Base-by-base conservation (phyloP, 192 early-diverging fungal genomes). In the Umbelopsis sp. region DNA sequence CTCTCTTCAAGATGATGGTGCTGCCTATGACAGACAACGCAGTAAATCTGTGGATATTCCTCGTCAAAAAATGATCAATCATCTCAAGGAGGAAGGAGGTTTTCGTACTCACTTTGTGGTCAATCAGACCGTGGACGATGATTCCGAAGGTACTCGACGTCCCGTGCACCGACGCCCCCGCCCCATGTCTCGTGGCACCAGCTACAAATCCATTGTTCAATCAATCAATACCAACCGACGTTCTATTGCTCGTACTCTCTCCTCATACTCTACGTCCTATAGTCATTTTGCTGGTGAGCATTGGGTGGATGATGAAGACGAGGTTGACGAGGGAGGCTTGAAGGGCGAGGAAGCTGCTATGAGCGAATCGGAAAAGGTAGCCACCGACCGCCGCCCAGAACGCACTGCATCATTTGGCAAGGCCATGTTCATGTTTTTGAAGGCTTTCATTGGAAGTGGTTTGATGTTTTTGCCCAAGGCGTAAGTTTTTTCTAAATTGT, bases 81-180 rank as follows among this genome's bases (percentile, higher is more conserved):
- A 89, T 13, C 82, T 94, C 50, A 81, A 80, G 35, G 85, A 90
- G 45, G 95, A 95, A 1, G 96, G 96, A 66, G 91, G 91, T 22
- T 95, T 98, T 78, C 87, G 96, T 46, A 86, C 95, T 18, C 90
- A 94, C 77, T 94, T 94, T 82, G 80, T 98, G 48, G 84, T 86
- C 5, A 82, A 88, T 66, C 86, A 93, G 47, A 92, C 92, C 12
- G 74, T 5, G 6, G 55, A 61, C 18, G 55, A n/a, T 12, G 27
- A 11, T n/a, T 61, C 55, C 15, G 55, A 35, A 33, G 25, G 13
- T 18, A 2, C 55, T 61, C 55, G 30, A 16, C 25, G 10, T 30
- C 27, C 16, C 4, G 55, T 35, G 3, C 21, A 35, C 7, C 55
- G 55, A 35, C 55, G 55, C 30, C 55, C 55, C 11, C 25, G 30